Conservation (phyloP, 1,284 basidiomycete species). For the Microbotryomycetes sp. region DNA sequence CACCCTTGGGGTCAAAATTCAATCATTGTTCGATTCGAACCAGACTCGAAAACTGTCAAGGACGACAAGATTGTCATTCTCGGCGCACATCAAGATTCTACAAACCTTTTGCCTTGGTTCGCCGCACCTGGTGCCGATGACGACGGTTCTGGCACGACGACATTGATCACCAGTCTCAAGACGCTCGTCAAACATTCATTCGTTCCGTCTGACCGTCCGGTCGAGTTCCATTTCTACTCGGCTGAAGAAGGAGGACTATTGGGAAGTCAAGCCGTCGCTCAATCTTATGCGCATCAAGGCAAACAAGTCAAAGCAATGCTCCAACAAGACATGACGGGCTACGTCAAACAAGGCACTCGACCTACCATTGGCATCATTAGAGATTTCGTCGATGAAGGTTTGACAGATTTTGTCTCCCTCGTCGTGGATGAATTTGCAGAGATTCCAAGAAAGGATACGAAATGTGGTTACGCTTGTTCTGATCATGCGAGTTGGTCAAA, state of each 20-base stretch:
- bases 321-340: constrained; percentile 62
- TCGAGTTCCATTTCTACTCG: constrained; percentile 77
- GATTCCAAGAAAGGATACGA: constrained; percentile 41
- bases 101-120: constrained; percentile 68
- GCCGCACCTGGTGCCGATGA: constrained; percentile 77
- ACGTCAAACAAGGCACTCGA: constrained; percentile 79
- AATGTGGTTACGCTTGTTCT: constrained; percentile 91
- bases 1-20: constrained; percentile 91
- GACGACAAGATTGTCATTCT: constrained; percentile 46
- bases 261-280: constrained; percentile 84
- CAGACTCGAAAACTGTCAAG: constrained; percentile 28
- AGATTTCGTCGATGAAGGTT: constrained; percentile 68
- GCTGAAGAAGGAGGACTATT: constrained; percentile 59
- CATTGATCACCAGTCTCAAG: constrained; percentile 82
- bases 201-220: constrained; percentile 57
- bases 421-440: constrained; percentile 60
- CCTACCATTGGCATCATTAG: constrained; percentile 86
- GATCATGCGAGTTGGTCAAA: constrained; percentile 49
- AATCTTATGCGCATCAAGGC: constrained; percentile 50
- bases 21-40: constrained; percentile 58
- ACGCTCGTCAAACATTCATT: constrained; percentile 72
- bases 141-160: constrained; percentile 87
- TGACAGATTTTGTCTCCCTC: constrained; percentile 66
- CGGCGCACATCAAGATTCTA: constrained; percentile 86
- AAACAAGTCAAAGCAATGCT: constrained; percentile 59